phyloP scores from a whole-genome alignment of 2,329 filamentous ascomycete genomes.

The Xylariales sp. region DNA sequence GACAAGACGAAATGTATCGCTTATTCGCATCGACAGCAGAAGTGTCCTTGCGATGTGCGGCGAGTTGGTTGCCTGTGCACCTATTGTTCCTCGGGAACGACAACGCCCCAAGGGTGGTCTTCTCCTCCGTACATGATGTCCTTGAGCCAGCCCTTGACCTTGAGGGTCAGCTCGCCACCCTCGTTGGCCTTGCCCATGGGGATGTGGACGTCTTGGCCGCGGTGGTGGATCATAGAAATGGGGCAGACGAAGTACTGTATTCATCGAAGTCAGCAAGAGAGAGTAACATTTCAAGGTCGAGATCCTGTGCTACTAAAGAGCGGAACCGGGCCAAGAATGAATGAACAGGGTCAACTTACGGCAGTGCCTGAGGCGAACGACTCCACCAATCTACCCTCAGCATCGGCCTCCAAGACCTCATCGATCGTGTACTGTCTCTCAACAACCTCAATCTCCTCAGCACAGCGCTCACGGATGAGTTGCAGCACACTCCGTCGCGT shows the following conservation, averaged over 20 bases:
- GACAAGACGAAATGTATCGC: neutral
- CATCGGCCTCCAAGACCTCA: constrained; percentile 67
- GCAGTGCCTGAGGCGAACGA: constrained; percentile 86
- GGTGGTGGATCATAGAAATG: constrained; percentile 64
- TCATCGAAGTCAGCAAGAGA: no score
- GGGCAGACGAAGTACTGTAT: constrained; percentile 65
- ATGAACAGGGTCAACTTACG: constrained; percentile 49
- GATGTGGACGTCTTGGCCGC: constrained; percentile 58
- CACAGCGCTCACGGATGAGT: constrained; percentile 61
- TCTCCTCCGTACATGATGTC: constrained; percentile 73
- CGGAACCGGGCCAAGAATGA: no score
- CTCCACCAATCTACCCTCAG: constrained; percentile 76
- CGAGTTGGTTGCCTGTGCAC: neutral
- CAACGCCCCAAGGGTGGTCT: constrained; percentile 65
- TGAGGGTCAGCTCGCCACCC: constrained; percentile 51
- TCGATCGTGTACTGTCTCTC: constrained; percentile 80
- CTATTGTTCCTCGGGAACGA: constrained; percentile 55
- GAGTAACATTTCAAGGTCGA: no score
- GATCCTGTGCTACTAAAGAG: no score
- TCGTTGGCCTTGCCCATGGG: constrained; percentile 51
- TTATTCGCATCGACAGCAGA: no score
- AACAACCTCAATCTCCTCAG: constrained; percentile 61
- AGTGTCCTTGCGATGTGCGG: no score
- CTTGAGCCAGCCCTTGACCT: constrained; percentile 63
- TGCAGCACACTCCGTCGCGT: constrained; percentile 79